phyloP scores from a whole-genome alignment of 1,139 yeast genomes.

The Saccharomycopsis hybrid region DNA sequence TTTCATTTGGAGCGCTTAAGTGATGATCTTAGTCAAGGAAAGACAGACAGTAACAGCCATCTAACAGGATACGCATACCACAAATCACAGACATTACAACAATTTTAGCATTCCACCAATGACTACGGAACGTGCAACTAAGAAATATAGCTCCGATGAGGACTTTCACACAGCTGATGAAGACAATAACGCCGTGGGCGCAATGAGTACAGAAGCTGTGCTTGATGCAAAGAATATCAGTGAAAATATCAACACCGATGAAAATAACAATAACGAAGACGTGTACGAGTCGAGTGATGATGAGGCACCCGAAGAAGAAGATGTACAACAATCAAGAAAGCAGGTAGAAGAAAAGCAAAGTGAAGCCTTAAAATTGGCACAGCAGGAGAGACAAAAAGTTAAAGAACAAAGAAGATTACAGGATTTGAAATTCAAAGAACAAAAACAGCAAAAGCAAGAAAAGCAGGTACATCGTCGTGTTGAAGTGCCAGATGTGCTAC shows the following conservation, averaged over 20 bases:
- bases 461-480: neutral
- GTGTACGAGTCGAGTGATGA: slow-evolving; percentile 15
- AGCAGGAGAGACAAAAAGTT: slow-evolving; percentile 3
- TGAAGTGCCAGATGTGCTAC: slow-evolving; percentile 18
- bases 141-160: slow-evolving; percentile 11
- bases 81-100: too few species aligned
- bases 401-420: slow-evolving; percentile 14
- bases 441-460: slow-evolving; percentile 9
- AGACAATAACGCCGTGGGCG: neutral
- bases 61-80: too few species aligned
- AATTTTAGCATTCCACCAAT: too few species aligned
- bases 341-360: neutral
- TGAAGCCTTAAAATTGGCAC: slow-evolving; percentile 2
- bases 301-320: slow-evolving; percentile 21
- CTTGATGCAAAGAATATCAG: too few species aligned
- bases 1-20: too few species aligned
- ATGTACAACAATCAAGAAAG: slow-evolving; percentile 4
- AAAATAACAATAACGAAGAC: neutral
- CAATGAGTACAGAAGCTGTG: too few species aligned
- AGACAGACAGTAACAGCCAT: too few species aligned
- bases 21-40: too few species aligned
- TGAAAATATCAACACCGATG: neutral
- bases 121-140: neutral
- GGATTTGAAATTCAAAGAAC: slow-evolving; percentile 12
- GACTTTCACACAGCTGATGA: slow-evolving; percentile 18